Conservation (phyloP, 352 stramenopile species). For the Pythium volutum region DNA sequence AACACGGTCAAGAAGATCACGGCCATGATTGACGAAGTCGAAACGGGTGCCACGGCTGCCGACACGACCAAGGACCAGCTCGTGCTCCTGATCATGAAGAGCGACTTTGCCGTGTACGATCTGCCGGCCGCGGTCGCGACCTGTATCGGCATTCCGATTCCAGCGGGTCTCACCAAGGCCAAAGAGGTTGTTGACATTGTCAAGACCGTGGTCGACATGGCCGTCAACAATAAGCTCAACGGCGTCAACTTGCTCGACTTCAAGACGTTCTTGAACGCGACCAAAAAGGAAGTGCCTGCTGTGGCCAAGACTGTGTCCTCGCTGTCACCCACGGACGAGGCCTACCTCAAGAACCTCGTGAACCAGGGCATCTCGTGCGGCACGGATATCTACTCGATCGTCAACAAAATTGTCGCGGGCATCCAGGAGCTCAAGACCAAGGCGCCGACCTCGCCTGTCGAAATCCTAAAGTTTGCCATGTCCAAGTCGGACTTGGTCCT, state of each 20-base stretch:
- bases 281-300: not conserved
- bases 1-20: slow-evolving; percentile 38
- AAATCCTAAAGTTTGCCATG: slow-evolving; percentile 36
- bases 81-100: slow-evolving; percentile 39
- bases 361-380: slow-evolving; percentile 17
- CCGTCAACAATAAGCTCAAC: slow-evolving; percentile 4
- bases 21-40: slow-evolving; percentile 14
- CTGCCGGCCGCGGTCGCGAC: slow-evolving; percentile 39
- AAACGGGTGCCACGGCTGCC: not conserved
- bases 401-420: slow-evolving; percentile 24
- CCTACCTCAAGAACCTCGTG: slow-evolving; percentile 15
- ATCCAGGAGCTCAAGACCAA: slow-evolving; percentile 17
- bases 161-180: slow-evolving; percentile 15
- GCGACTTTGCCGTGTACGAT: slow-evolving; percentile 42
- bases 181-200: slow-evolving; percentile 33
- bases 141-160: slow-evolving; percentile 35
- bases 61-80: slow-evolving; percentile 34
- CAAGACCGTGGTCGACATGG: slow-evolving; percentile 24
- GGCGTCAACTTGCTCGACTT: too few species aligned
- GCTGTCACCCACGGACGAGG: not conserved
- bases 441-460: not conserved
- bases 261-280: too few species aligned
- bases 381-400: slow-evolving; percentile 29
- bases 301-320: not conserved
- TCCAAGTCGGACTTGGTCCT: slow-evolving; percentile 42